Evolutionary conservation across 257 asterid species (phyloP), one percentile per base, ranked within the genome.

Genomic region (Gentiana macrophylla): DNA sequence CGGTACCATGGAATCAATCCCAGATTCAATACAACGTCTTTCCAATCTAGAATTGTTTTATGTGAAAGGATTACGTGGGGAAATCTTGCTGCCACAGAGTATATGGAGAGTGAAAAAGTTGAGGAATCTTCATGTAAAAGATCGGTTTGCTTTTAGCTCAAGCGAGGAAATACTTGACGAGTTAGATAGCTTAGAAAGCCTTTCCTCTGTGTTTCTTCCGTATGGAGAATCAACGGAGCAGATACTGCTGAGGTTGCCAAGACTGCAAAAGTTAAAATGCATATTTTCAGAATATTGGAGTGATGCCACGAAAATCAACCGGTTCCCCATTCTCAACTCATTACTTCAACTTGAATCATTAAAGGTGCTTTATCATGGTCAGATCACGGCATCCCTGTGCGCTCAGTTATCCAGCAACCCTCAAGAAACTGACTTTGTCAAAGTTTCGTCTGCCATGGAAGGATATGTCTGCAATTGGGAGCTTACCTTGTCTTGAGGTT

Each of bases 331-430:
- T 12, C 33, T 62, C n/a, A 24, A 35, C 3, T 13, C 4, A 45
- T 49, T 53, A 13, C 1, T 13, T 53, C 60, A 47, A 35, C 60
- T 62, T 53, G 38, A 43, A 37, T 52, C 67, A 32, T 60, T 62
- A 2, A 62, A 52, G 46, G 35, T 62, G 53, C 9, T 33, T 24
- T 57, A 43, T 24, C 6, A 32, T 24, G 45, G 44, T 9, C 8
- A 3, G 11, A 1, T 47, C n/a, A 3, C 15, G 12, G 50, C 11
- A 5, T 4, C 7, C 50, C 50, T 4, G 50, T 47, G 50, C 11
- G 11, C 3, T 5, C 7, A 7, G n/a, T n/a, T 15, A 10, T 11
- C 52, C 52, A 10, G 50, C 12, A 47, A 47, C 12, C 11, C 50
- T 47, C 50, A 47, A 47, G 50, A 8, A 8, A 9, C 11, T 9